A percentile compares a stretch with the other conserved stretches of the same genome.
phyloP scores from a whole-genome alignment of 768 basidiomycete species.

The Dacryopinax primogenitus region DNA sequence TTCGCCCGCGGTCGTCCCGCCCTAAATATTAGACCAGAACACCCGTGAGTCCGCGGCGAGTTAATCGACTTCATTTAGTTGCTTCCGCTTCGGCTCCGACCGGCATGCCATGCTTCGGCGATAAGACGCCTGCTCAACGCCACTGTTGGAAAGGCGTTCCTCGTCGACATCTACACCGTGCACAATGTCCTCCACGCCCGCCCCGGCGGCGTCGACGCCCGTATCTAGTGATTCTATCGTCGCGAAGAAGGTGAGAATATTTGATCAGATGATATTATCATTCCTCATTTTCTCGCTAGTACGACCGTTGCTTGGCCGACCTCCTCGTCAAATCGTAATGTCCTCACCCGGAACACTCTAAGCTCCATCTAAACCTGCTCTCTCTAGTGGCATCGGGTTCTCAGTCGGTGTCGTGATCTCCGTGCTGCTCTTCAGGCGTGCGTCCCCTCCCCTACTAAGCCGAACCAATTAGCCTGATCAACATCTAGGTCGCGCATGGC shows the following conservation, averaged over 20 bases:
- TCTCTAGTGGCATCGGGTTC: conserved; percentile 68
- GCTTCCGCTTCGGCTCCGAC: conserved; percentile 5
- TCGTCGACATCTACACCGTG: neutral
- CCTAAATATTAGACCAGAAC: too few species aligned
- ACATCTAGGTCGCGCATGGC: conserved; percentile 74
- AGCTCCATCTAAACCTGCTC: conserved; percentile 10
- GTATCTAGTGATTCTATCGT: conserved; percentile 84
- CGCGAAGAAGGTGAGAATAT: conserved; percentile 63
- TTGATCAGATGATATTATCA: neutral
- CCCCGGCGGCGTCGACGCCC: conserved; percentile 34
- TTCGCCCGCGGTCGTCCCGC: too few species aligned
- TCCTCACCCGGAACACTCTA: neutral
- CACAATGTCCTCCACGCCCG: neutral
- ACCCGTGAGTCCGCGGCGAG: too few species aligned
- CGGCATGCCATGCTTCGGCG: neutral
- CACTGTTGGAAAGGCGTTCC: neutral
- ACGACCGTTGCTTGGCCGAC: conserved; percentile 68
- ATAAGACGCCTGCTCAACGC: neutral
- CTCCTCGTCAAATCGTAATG: conserved; percentile 75
- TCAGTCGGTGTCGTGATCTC: conserved; percentile 78
- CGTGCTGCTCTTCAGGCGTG: conserved; percentile 83
- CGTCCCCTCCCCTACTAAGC: conserved; percentile 28
- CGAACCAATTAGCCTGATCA: conserved; percentile 9
- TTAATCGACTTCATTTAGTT: neutral
- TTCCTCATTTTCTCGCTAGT: conserved; percentile 32